phyloP scores from a whole-genome alignment of 2,329 filamentous ascomycete genomes.

The Sclerotinia minor region DNA sequence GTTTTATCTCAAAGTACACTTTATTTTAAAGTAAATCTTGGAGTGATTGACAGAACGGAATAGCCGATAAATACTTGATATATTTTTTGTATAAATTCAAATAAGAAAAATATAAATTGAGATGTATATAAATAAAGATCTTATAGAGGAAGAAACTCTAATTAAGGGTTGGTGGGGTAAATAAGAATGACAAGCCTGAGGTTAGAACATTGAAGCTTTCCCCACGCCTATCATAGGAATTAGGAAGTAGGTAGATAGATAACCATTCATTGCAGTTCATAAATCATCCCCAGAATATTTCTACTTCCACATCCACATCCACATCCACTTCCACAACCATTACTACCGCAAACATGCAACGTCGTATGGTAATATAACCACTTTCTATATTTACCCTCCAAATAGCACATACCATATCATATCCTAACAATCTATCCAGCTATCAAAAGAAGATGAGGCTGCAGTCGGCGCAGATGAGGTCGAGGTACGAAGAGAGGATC shows the following conservation, averaged over 20 bases:
- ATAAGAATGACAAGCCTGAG: not conserved
- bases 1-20: too few species aligned
- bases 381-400: not conserved
- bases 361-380: slow-evolving; percentile 32
- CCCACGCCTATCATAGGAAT: too few species aligned
- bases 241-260: too few species aligned
- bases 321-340: not conserved
- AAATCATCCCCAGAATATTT: not conserved
- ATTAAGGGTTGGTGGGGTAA: not conserved
- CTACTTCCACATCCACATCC: not conserved
- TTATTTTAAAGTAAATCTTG: too few species aligned
- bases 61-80: too few species aligned
- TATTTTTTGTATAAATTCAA: too few species aligned
- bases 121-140: too few species aligned
- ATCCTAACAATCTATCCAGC: slow-evolving; percentile 46
- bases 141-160: too few species aligned
- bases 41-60: too few species aligned
- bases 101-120: too few species aligned
- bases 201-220: too few species aligned
- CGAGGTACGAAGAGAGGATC: slow-evolving; percentile 92
- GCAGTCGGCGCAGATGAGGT: slow-evolving; percentile 73
- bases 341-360: slow-evolving; percentile 29
- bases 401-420: not conserved
- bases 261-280: not conserved
- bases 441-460: slow-evolving; percentile 89